These are phyloP conservation scores for Metrosideros polymorpha DNA, from an alignment of 441 rosid genomes.

Conservation along the genomic window DNA sequence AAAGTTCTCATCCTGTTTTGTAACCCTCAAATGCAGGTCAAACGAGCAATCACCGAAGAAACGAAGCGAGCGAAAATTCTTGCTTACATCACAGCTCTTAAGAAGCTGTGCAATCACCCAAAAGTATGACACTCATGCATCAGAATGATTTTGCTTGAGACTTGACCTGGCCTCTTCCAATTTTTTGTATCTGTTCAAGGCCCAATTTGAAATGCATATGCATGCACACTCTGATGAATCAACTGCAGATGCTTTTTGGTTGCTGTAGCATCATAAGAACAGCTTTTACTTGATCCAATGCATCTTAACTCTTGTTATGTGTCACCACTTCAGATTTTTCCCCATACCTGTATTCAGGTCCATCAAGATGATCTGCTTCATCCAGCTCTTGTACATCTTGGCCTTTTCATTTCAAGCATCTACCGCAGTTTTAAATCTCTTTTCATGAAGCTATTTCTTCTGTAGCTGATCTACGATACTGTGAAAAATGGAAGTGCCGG, in stretches of 20 bases:
- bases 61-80: constrained; percentile 76
- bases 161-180: not conserved
- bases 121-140: constrained; percentile 37
- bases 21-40: constrained; percentile 47
- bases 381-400: not conserved
- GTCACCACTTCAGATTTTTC: not conserved
- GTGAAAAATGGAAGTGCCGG: constrained; percentile 65
- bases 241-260: not conserved
- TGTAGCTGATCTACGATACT: constrained; percentile 94
- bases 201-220: not conserved
- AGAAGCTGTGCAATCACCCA: constrained; percentile 99
- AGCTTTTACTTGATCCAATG: not conserved
- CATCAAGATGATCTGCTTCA: not conserved
- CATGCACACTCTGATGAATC: not conserved
- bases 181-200: not conserved
- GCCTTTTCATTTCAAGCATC: not conserved
- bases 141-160: not conserved
- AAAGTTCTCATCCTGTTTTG: constrained; percentile 5
- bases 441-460: constrained; percentile 8
- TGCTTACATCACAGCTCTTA: constrained; percentile 97
- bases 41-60: constrained; percentile 72
- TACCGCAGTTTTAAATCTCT: not conserved
- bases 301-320: not conserved
- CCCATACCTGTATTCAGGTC: not conserved
- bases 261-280: not conserved